Evolutionary conservation across 345 rosid genomes (phyloP), one percentile per base, ranked within the genome.

Genomic region (Euphorbia lathyris): DNA sequence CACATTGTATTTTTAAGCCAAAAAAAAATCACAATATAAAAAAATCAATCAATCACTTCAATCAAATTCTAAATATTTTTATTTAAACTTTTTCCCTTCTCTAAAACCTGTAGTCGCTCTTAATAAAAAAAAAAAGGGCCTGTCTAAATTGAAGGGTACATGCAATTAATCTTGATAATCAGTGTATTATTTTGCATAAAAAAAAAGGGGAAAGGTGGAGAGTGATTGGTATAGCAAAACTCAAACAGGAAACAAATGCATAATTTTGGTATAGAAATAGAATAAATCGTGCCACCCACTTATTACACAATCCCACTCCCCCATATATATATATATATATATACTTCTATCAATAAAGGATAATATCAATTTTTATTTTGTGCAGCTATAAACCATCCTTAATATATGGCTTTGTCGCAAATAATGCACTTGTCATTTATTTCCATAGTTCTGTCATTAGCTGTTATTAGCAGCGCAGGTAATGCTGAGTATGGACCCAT

Each of bases 371-470:
- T 40, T 40, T 8, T 13, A 12, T 12, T 45, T 45, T 12, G 19
- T 45, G 51, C 51, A 45, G 19, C 43, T 7, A 19, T 30, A 16
- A 25, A 19, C 19, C 34, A n/a, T 11, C 17, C 0, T 19, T 29
- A 16, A 20, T 50, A n/a, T 58, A 43, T 45, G 76, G 70, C 47
- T 65, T 12, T 45, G n/a, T n/a, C n/a, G n/a, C n/a, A 34, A 34
- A 34, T n/a, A 2, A 23, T 25, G 7, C 17, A 42, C 58, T 72
- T 40, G 22, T 30, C 56, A 38, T 0, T 42, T 23, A 0, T 56
- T 9, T 63, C 9, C 8, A 7, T 48, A n/a, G 42, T 50, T 9
- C 30, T 73, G 17, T 47, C 56, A 1, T 50, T 55, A 47, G 51
- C 55, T 6, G 67, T 60, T 11, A 50, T 19, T 58, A 36, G 61